phyloP scores from a whole-genome alignment of 1,139 yeast genomes.

The Diutina catenulata region DNA sequence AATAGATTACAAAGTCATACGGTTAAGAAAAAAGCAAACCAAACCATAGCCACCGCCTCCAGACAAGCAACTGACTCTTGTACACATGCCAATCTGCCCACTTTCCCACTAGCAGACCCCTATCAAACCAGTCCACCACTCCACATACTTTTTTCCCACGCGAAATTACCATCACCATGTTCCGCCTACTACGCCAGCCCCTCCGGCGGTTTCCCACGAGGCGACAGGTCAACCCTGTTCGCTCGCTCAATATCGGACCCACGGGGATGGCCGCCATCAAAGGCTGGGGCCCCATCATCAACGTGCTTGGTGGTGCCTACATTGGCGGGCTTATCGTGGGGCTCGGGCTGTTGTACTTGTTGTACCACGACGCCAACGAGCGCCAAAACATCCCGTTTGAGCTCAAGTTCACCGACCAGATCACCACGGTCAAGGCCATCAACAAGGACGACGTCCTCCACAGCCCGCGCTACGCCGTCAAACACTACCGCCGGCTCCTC shows the following conservation, averaged over 20 bases:
- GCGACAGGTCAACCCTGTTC: not conserved
- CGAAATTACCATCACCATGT: constrained; percentile 1
- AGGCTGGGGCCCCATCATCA: constrained; percentile 23
- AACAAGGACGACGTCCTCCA: constrained; percentile 34
- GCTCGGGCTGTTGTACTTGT: constrained; percentile 26
- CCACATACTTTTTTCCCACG: too few species aligned
- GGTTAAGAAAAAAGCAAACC: too few species aligned
- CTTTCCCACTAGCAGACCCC: too few species aligned
- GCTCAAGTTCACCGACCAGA: constrained; percentile 21
- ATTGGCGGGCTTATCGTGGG: constrained; percentile 31
- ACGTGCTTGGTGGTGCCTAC: constrained; percentile 32
- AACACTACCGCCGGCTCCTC: constrained; percentile 30
- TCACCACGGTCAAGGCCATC: constrained; percentile 31
- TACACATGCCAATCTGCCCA: too few species aligned
- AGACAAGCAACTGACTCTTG: too few species aligned
- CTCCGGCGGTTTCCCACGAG: not conserved
- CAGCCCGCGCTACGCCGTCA: constrained; percentile 33
- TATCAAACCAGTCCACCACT: too few species aligned
- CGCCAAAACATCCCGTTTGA: constrained; percentile 33
- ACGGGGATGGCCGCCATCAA: constrained; percentile 12
- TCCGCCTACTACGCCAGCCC: not conserved
- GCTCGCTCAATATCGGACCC: not conserved
- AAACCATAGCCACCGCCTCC: too few species aligned
- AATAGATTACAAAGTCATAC: too few species aligned
- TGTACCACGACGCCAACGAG: constrained; percentile 29